These are phyloP conservation scores for Rhodomyrtus tomentosa DNA, from an alignment of 345 rosid species.

Conservation along the genomic window DNA sequence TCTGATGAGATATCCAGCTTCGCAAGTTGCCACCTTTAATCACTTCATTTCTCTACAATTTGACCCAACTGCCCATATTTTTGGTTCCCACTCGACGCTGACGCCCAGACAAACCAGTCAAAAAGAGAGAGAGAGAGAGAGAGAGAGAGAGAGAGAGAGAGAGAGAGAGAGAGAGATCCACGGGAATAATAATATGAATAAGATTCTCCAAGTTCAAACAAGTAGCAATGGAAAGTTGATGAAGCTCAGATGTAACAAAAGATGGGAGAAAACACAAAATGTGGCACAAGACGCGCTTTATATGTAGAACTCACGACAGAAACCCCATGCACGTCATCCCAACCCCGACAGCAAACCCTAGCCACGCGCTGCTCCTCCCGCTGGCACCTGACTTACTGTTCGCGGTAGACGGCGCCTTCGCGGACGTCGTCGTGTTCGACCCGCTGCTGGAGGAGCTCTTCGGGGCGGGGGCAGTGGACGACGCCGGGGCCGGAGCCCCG, in stretches of 20 bases:
- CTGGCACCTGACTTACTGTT: slow-evolving; percentile 14
- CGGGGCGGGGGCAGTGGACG: slow-evolving; percentile 21
- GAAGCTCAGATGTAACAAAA: not conserved
- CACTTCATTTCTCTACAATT: not conserved
- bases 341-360: slow-evolving; percentile 39
- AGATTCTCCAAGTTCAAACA: not conserved
- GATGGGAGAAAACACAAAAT: not conserved
- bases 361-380: slow-evolving; percentile 14
- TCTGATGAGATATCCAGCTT: not conserved
- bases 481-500: slow-evolving; percentile 25
- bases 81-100: not conserved
- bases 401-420: slow-evolving; percentile 20
- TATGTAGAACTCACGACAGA: slow-evolving; percentile 5
- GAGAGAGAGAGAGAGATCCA: not conserved
- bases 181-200: not conserved
- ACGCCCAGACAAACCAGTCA: not conserved
- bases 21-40: not conserved
- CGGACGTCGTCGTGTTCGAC: slow-evolving; percentile 2
- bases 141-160: not conserved
- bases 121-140: not conserved
- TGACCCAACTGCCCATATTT: not conserved
- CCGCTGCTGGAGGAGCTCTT: slow-evolving; percentile 4
- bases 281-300: not conserved
- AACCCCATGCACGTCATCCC: slow-evolving; percentile 37
- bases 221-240: not conserved